Base-by-base conservation (phyloP, 1,284 basidiomycete species). In the Lentinula novae-zelandiae region DNA sequence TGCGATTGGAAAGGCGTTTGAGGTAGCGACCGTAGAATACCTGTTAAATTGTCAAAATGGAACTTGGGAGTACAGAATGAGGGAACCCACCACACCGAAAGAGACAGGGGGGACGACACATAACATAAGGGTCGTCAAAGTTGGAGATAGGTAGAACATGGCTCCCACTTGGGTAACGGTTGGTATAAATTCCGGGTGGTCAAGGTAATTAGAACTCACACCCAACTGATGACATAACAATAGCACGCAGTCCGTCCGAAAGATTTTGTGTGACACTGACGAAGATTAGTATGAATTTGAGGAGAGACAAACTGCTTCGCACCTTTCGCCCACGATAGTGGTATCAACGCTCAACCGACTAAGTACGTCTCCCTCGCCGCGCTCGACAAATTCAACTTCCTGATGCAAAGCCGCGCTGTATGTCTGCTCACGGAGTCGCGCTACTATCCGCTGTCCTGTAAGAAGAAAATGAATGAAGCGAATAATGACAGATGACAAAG, bases 1-100 rank as follows among this genome's bases (percentile, higher is more conserved):
- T 97, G 68, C 88, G 80, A 70, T 93, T 94, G 13, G 94, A 95
- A 2, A 99, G 82, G 65, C 89, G 90, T 70, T 96, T 95, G 54
- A 99, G 77, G 74, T 98, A 99, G 12, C 95, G 86, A 61, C 96
- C 96, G 71, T 98, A 99, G 72, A 95, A 93, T 15, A 98, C 88
- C 92, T 89, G 64, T 3, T 1, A 34, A 39, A 1, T n/a, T 54
- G 31, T 60, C 13, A 56, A 53, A 27, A 22, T 8, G 3, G 56
- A 7, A 31, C 31, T 36, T 39, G 17, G 13, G 57, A 27, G 44
- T 22, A 22, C 7, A 22, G 17, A 44, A 44, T 44, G n/a, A 9
- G 44, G 36, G 27, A 33, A 76, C 89, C 60, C 69, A 93, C 96
- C 51, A 95, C 96, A 64, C 95, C 96, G 61, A 99, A 82, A 6